Evolutionary conservation across 2,329 filamentous ascomycete genomes (phyloP), one percentile per base, ranked within the genome.

Genomic region (Aphanocladium album): DNA sequence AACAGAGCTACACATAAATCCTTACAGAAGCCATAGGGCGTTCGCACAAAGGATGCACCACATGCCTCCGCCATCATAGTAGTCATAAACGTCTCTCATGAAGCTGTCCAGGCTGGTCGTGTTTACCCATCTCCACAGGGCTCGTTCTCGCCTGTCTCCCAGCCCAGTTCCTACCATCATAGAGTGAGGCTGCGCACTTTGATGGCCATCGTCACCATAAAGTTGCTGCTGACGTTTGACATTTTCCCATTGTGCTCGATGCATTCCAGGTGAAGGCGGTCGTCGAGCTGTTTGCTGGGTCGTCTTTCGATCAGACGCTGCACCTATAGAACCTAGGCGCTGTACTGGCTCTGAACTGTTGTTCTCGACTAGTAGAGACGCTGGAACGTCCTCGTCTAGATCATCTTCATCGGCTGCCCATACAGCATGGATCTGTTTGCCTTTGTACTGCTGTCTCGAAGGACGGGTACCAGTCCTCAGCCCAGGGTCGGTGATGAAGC

Each of bases 71-170:
- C 89, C 89, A 56, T 89, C 79, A 69, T 90, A 96, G 74, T 96
- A 97, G 65, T 89, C 82, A 71, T 97, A 97, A 3, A 96, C 90
- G 64, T 85, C 89, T 60, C 85, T 83, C 70, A 96, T 86, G 71
- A 96, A 97, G 67, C 86, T 88, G 73, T 97, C 93, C 57, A 97
- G 79, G 69, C 96, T 95, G 41, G 90, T 86, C 61, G 95, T 90
- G 69, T 96, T 96, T 59, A 90, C 90, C 90, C 93, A 97, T 74
- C 90, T 84, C 88, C 91, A 97, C 78, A 96, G 85, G 3, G 93
- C 92, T 72, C 88, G 89, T 70, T 93, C 89, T 72, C 56, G 56
- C 45, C 56, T 33, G 17, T 37, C 30, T 16, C 57, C 49, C 27
- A 41, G 27, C 17, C 39, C 14, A 30, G 50, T 43, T 16, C 37